Conservation (phyloP, 768 basidiomycete species). For the Russula olivacea region DNA sequence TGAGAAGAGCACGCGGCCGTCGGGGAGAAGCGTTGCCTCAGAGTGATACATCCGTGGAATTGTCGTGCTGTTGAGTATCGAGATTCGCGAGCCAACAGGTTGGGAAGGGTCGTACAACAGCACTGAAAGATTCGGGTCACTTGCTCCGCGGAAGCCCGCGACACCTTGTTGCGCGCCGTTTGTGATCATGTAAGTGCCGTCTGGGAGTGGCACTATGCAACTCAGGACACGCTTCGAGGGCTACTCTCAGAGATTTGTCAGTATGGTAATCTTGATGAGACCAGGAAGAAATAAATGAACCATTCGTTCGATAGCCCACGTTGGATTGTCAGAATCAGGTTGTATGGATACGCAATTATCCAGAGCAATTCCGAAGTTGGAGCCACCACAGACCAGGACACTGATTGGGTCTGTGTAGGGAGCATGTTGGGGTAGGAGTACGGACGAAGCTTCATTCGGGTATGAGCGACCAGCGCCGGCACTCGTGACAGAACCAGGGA, state of each 20-base stretch:
- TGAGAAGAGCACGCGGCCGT: slow-evolving; percentile 68
- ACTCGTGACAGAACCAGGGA: slow-evolving; percentile 67
- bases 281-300: slow-evolving; percentile 36
- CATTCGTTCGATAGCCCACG: slow-evolving; percentile 77
- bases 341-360: slow-evolving; percentile 69
- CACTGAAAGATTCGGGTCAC: slow-evolving; percentile 55
- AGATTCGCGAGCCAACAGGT: slow-evolving; percentile 50
- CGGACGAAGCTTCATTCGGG: slow-evolving; percentile 65
- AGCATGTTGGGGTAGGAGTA: slow-evolving; percentile 61
- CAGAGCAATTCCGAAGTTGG: slow-evolving; percentile 48
- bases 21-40: slow-evolving; percentile 65
- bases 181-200: slow-evolving; percentile 67
- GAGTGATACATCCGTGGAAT: slow-evolving; percentile 77
- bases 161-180: slow-evolving; percentile 68
- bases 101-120: slow-evolving; percentile 63
- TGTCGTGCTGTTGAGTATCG: slow-evolving; percentile 60
- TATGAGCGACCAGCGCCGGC: slow-evolving; percentile 70
- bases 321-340: slow-evolving; percentile 55
- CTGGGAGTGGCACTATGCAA: slow-evolving; percentile 65
- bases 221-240: slow-evolving; percentile 71
- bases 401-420: slow-evolving; percentile 72
- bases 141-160: slow-evolving; percentile 67
- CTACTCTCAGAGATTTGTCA: slow-evolving; percentile 31
- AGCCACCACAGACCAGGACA: slow-evolving; percentile 74
- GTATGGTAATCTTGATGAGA: background rate